Base-by-base conservation (phyloP, 306 rosid genomes). In the Fragaria iinumae region DNA sequence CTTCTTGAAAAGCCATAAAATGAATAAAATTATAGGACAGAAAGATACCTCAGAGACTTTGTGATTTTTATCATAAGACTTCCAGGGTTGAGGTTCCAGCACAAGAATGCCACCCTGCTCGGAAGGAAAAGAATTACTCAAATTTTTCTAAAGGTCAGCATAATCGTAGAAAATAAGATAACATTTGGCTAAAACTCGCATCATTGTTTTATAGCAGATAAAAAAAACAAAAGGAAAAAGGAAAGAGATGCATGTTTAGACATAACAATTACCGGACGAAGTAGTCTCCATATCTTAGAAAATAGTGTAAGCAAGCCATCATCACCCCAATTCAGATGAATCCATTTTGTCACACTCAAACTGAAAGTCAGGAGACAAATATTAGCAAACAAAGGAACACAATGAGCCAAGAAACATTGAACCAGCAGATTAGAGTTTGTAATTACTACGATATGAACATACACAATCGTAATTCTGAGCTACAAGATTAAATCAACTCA, bases 51-150 rank as follows among this genome's bases (percentile, higher is more conserved):
- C 87, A 36, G 92, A 86, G 9, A 80, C 88, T 36, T 12, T 69
- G 32, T 71, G 77, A 56, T 88, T 88, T 50, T 56, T 78, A 80
- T 82, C 87, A 47, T 88, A 88, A 41, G 99, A 95, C 83, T 88
- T 95, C 99, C 99, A 95, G 77, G 97, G 97, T 81, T 95, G 99
- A 79, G 99, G 97, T 91, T 95, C 99, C 86, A 95, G 75, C 67
- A 95, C 89, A 87, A 95, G 27, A 77, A 91, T 76, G 77, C 97
- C 99, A 86, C 97, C 99, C 97, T 95, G 85, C 67, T 85, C 59
- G 72, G 5, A 80, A 75, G 76, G 77, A 79, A 71, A 71, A 75
- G 6, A 69, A 27, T 38, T 16, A 13, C 14, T n/a, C n/a, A n/a
- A n/a, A n/a, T n/a, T n/a, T n/a, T n/a, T n/a, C n/a, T n/a, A n/a